Evolutionary conservation across 108 stramenopile species (phyloP), one percentile per base, ranked within the genome.

Genomic region (Nitzschia putrida): DNA sequence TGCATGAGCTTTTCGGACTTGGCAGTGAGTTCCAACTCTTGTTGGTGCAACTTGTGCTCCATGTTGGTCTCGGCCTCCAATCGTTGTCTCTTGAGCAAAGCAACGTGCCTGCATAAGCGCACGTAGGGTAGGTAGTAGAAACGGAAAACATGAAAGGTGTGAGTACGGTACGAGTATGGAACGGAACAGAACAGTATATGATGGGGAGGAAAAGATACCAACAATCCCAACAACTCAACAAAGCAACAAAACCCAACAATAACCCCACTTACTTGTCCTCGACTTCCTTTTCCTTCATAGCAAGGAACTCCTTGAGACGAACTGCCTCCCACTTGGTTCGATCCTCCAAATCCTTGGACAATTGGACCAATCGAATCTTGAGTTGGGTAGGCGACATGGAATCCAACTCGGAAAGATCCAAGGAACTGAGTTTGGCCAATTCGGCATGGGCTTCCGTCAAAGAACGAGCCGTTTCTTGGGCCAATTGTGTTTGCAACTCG

Each of bases 241-340:
- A n/a, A n/a, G n/a, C n/a, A n/a, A n/a, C n/a, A n/a, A n/a, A n/a
- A n/a, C n/a, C n/a, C 47, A 49, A 49, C 18, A 16, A 49, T 5
- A 49, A 5, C 18, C n/a, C 18, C 2, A 63, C 74, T 60, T 67
- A 75, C 74, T 67, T 68, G 60, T 75, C 74, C 54, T 75, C 74
- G 26, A 77, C 72, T 77, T 90, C 89, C 74, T 85, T 88, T 76
- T 94, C 90, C 61, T 87, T 85, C 81, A 90, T 83, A 12, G 84
- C 63, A 16, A 89, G 57, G 66, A 90, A 94, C 66, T 94, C 89
- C 66, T 86, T 80, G 34, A 90, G 64, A 38, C 93, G 86, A 6
- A 90, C 81, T 10, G 90, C 93, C 70, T 94, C 93, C 90, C 90
- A 92, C 54, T 90, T 85, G 60, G 90, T 89, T 34, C 89, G 84